Base-by-base conservation (phyloP, 805 yeast genomes). In the Grigorovia yakushimaensis region DNA sequence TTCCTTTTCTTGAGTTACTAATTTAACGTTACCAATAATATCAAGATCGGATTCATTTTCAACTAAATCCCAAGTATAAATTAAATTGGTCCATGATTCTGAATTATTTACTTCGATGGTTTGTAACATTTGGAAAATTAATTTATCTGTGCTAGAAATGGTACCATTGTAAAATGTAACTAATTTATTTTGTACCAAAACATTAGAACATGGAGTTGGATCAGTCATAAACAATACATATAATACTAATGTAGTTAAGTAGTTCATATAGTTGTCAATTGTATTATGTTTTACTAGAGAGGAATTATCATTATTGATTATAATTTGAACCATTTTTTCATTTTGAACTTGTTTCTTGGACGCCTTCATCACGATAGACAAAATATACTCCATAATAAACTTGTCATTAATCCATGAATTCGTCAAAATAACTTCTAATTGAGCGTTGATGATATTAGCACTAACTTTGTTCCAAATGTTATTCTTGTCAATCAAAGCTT, bases 31-130 rank as follows among this genome's bases (percentile, higher is more conserved):
- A 2, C 76, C 79, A 21, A 74, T 65, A n/a, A 73, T 51, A 2
- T 73, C 80, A 15, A 68, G 53, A 23, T 44, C 42, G 15, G 76
- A 80, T 4, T 59, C 55, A 20, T 55, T 57, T 40, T 61, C 76
- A 60, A 70, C 37, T 44, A 82, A 73, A 45, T 84, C 88, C 94
- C 95, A 85, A 41, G 73, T 68, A 33, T 71, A 66, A 5, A 84
- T 79, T 36, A 70, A 61, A 45, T 71, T 71, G n/a, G 83, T 70
- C 94, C 95, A 88, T 7, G 88, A 77, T 4, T 63, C 54, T 13
- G 73, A 65, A 6, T 72, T 55, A 3, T 65, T 64, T 0, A 76
- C 56, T 62, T 91, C 98, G 35, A 88, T 68, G 11, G 61, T 60
- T 46, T 72, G 69, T 41, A 91, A 59, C 1, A 85, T 65, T 4